phyloP scores from a whole-genome alignment of 2,329 filamentous ascomycete genomes.

The Intubia oerlemansii region DNA sequence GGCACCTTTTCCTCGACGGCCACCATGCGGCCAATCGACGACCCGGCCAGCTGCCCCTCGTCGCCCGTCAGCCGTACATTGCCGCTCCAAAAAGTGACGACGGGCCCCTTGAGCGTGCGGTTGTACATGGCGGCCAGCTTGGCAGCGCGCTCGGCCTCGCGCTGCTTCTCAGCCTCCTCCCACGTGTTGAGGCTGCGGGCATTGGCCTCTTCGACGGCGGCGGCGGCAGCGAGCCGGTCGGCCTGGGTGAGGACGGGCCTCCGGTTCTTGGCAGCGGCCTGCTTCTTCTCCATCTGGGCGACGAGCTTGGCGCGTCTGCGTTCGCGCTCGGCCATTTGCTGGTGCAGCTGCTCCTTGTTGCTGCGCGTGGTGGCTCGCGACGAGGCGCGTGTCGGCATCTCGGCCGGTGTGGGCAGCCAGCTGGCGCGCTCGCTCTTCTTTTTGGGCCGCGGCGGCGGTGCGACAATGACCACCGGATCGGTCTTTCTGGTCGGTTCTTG shows the following conservation, averaged over 20 bases:
- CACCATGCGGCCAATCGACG: slow-evolving; percentile 42
- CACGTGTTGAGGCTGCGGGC: slow-evolving; percentile 78
- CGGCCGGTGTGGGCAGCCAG: slow-evolving; percentile 32
- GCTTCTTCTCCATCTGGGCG: slow-evolving; percentile 42
- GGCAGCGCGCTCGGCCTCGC: slow-evolving; percentile 62
- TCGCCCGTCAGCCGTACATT: slow-evolving; percentile 52
- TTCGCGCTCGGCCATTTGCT: slow-evolving; percentile 55
- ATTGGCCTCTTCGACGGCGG: slow-evolving; percentile 65
- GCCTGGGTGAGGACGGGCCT: slow-evolving; percentile 72
- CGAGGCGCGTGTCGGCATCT: slow-evolving; percentile 36
- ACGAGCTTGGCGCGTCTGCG: slow-evolving; percentile 49
- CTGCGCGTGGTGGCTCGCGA: slow-evolving; percentile 34
- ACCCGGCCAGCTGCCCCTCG: slow-evolving; percentile 45
- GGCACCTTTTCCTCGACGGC: slow-evolving; percentile 36
- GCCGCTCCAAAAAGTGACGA: slow-evolving; percentile 89
- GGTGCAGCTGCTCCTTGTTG: slow-evolving; percentile 40
- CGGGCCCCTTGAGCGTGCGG: slow-evolving; percentile 67
- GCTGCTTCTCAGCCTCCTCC: slow-evolving; percentile 80
- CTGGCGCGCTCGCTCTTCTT: slow-evolving; percentile 39
- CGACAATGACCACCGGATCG: too few relatives aligned
- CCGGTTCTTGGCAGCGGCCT: slow-evolving; percentile 50
- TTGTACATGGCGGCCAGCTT: slow-evolving; percentile 77
- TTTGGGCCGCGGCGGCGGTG: slow-evolving; percentile 27
- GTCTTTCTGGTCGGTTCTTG: too few relatives aligned
- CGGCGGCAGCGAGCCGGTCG: slow-evolving; percentile 65